Conservation (phyloP, 2,329 filamentous ascomycete species). For the Mycosphaerella arachidis region DNA sequence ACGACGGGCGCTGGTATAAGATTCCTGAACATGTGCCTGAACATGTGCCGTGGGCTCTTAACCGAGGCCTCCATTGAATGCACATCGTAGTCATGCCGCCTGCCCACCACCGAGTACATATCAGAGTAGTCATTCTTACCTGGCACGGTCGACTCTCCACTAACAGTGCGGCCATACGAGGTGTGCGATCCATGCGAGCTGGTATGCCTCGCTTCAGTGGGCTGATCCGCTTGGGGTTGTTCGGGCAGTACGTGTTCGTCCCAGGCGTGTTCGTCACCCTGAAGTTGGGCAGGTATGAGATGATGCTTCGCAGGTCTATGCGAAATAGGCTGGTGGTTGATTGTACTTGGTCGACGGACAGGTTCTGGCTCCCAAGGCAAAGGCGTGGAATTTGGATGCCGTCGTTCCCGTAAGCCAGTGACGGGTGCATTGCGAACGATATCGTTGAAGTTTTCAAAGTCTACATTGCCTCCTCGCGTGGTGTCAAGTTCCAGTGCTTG, state of each 20-base stretch:
- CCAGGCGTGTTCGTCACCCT: slow-evolving; percentile 12
- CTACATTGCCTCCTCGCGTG: slow-evolving; percentile 83
- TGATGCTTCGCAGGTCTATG: slow-evolving; percentile 22
- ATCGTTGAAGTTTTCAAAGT: slow-evolving; percentile 79
- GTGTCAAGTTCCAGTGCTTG: slow-evolving; percentile 88
- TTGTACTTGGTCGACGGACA: slow-evolving; percentile 13
- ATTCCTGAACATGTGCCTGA: slow-evolving; percentile 66
- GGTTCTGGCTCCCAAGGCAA: slow-evolving; percentile 58
- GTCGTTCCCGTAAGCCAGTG: slow-evolving; percentile 34
- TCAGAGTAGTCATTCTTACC: slow-evolving; percentile 79
- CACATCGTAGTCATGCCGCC: slow-evolving; percentile 89
- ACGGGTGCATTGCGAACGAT: slow-evolving; percentile 77
- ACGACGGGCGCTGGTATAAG: slow-evolving; percentile 87
- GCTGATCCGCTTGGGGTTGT: slow-evolving; percentile 11
- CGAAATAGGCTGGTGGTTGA: slow-evolving; percentile 10
- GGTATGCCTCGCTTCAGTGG: slow-evolving; percentile 23
- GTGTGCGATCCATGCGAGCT: slow-evolving; percentile 45
- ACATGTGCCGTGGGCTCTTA: slow-evolving; percentile 62
- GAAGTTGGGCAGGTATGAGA: slow-evolving; percentile 22
- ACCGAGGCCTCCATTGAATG: slow-evolving; percentile 91
- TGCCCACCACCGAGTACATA: slow-evolving; percentile 61
- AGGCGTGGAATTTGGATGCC: slow-evolving; percentile 45
- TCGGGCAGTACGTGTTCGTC: slow-evolving; percentile 25
- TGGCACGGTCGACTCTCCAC: slow-evolving; percentile 65
- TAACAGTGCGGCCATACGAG: slow-evolving; percentile 63